Evolutionary conservation across 2,329 filamentous ascomycete genomes (phyloP).

Genomic region (Coleophoma cylindrospora): DNA sequence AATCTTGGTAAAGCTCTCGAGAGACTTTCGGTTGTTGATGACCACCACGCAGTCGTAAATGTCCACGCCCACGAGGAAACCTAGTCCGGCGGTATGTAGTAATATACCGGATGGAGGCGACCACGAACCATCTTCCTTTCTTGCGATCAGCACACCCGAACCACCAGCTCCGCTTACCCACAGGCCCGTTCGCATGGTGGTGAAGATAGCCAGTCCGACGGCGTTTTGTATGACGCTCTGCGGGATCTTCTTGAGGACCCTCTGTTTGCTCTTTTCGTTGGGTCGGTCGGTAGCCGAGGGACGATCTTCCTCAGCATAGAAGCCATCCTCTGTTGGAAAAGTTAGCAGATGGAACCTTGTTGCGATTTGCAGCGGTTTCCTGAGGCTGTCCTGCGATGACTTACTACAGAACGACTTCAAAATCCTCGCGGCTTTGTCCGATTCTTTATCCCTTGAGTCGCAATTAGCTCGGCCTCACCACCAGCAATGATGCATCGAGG

Average conservation of each 20-base stretch:
- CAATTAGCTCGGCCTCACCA: neutral
- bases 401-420: conserved; percentile 84
- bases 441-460: conserved; percentile 63
- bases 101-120: conserved; percentile 87
- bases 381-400: conserved; percentile 23
- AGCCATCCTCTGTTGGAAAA: conserved; percentile 52
- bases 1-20: conserved; percentile 78
- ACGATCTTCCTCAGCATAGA: conserved; percentile 51
- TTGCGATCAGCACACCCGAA: conserved; percentile 79
- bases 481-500: neutral
- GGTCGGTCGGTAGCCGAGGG: conserved; percentile 20
- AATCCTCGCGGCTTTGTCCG: conserved; percentile 86
- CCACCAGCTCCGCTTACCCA: conserved; percentile 91
- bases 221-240: conserved; percentile 81
- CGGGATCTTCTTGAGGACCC: conserved; percentile 78
- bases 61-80: conserved; percentile 87
- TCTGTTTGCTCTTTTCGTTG: conserved; percentile 47
- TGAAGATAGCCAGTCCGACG: conserved; percentile 88
- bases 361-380: neutral
- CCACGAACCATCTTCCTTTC: conserved; percentile 83
- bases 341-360: too few species aligned
- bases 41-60: conserved; percentile 95
- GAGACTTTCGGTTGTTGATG: conserved; percentile 78
- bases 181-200: conserved; percentile 87
- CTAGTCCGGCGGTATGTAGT: conserved; percentile 82